Evolutionary conservation across 495 filamentous ascomycete species (phyloP).

Genomic region (Lasiosphaeria ovina): DNA sequence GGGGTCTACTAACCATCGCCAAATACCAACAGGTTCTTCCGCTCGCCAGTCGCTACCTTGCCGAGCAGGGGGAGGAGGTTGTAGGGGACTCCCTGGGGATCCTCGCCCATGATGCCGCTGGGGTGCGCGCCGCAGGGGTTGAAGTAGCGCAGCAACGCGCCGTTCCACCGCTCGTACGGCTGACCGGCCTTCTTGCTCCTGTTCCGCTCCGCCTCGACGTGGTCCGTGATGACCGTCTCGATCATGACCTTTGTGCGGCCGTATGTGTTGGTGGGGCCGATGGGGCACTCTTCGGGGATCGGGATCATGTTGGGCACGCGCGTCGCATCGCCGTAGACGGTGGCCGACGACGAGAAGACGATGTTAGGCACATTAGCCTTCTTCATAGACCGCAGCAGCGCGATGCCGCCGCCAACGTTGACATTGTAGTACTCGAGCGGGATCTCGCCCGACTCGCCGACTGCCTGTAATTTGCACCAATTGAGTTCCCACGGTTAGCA

Average conservation of each 20-base stretch:
- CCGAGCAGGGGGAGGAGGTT: slow-evolving; percentile 92
- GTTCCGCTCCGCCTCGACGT: slow-evolving; percentile 82
- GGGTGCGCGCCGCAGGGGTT: slow-evolving; percentile 96
- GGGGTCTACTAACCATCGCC: slow-evolving; percentile 69
- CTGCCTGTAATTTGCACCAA: slow-evolving; percentile 58
- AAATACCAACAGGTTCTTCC: slow-evolving; percentile 91
- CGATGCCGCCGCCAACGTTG: slow-evolving; percentile 92
- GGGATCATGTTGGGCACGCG: slow-evolving; percentile 97
- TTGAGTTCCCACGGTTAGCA: background rate
- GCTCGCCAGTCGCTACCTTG: slow-evolving; percentile 92
- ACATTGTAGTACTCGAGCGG: slow-evolving; percentile 96
- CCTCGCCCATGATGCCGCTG: slow-evolving; percentile 96
- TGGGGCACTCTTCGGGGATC: slow-evolving; percentile 94
- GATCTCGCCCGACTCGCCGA: slow-evolving; percentile 93
- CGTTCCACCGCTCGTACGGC: slow-evolving; percentile 81
- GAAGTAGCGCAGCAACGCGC: slow-evolving; percentile 91
- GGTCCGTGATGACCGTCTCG: slow-evolving; percentile 86
- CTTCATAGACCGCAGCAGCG: slow-evolving; percentile 82
- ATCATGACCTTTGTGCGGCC: slow-evolving; percentile 91
- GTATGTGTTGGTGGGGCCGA: slow-evolving; percentile 96
- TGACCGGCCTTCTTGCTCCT: slow-evolving; percentile 78
- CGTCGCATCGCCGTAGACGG: slow-evolving; percentile 97
- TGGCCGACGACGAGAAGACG: slow-evolving; percentile 94
- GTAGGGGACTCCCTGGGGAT: slow-evolving; percentile 92
- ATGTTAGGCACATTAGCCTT: slow-evolving; percentile 90